These are phyloP conservation scores for Xylaria telfairii DNA, from an alignment of 495 filamentous ascomycete species.

Conservation along the genomic window DNA sequence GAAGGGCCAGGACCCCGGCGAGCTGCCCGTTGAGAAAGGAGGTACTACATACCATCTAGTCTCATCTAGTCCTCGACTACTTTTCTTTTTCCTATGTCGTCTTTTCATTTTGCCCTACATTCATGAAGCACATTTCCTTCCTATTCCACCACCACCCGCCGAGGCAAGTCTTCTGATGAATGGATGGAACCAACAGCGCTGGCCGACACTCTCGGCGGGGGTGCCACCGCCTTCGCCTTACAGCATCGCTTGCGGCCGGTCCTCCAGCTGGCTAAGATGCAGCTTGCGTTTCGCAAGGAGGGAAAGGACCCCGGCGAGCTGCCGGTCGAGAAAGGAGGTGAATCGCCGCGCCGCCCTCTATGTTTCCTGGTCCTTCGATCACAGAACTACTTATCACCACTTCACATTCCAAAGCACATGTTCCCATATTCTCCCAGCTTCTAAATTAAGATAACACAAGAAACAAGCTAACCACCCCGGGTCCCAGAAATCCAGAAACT, in stretches of 20 bases:
- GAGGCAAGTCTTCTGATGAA: constrained; percentile 24
- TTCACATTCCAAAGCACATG: neutral
- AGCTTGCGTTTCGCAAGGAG: constrained; percentile 20
- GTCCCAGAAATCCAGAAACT: constrained; percentile 51
- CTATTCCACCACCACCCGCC: neutral
- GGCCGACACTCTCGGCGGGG: constrained; percentile 31
- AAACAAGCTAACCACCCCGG: neutral
- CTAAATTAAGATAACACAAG: too few species aligned
- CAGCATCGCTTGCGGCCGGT: constrained; percentile 55
- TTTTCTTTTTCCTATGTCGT: constrained; percentile 6
- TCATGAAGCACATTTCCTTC: neutral
- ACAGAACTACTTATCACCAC: neutral
- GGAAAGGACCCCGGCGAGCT: constrained; percentile 30
- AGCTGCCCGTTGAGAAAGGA: constrained; percentile 28
- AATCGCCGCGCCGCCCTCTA: constrained; percentile 10
- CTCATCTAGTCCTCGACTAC: neutral
- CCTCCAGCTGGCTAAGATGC: constrained; percentile 39
- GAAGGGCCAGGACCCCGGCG: constrained; percentile 24
- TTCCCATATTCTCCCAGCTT: neutral
- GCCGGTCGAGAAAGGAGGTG: constrained; percentile 30
- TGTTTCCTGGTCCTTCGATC: neutral
- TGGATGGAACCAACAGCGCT: too few species aligned
- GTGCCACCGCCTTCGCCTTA: constrained; percentile 41
- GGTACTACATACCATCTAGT: constrained; percentile 17
- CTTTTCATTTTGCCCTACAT: neutral